Percentiles rank a stretch among this genome's conserved stretches.
These are phyloP conservation scores for Spinellus fusiger DNA, from an alignment of 192 early-diverging fungal species.

Conservation along the genomic window DNA sequence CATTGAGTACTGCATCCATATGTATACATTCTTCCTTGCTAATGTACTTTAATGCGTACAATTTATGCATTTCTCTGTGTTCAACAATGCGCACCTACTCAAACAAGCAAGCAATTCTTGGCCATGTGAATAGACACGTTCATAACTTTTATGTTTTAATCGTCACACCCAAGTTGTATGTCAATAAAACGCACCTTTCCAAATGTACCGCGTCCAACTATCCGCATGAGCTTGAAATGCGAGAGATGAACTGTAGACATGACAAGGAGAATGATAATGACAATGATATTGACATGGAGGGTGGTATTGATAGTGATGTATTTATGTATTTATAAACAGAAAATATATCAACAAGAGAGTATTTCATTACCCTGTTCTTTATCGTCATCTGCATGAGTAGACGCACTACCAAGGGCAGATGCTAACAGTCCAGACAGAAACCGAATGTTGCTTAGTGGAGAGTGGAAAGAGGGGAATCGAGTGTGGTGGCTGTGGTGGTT, in stretches of 20 bases:
- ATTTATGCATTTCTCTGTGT: conserved; percentile 56
- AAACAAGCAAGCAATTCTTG: not conserved
- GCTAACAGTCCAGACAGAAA: conserved; percentile 9
- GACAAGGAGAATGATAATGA: not conserved
- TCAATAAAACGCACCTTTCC: conserved; percentile 72
- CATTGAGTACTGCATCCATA: conserved; percentile 80
- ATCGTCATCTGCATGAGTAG: conserved; percentile 1
- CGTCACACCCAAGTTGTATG: not conserved
- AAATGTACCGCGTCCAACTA: conserved; percentile 81
- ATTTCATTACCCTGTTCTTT: conserved; percentile 1
- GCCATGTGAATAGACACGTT: not conserved
- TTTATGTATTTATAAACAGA: no score
- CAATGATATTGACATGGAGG: not conserved
- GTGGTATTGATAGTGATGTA: not conserved
- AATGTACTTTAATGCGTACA: conserved; percentile 86
- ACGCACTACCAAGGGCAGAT: conserved; percentile 11
- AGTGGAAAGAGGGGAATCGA: not conserved
- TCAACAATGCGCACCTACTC: conserved; percentile 76
- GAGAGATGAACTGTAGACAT: conserved; percentile 5
- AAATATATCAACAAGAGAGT: not conserved
- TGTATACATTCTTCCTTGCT: conserved; percentile 79
- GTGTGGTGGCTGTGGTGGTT: not conserved
- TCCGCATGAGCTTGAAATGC: conserved; percentile 75
- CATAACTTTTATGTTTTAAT: no score
- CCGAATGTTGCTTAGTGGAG: not conserved